Evolutionary conservation across 176 grass and related monocot genomes (phyloP).

Genomic region (Eleusine indica): DNA sequence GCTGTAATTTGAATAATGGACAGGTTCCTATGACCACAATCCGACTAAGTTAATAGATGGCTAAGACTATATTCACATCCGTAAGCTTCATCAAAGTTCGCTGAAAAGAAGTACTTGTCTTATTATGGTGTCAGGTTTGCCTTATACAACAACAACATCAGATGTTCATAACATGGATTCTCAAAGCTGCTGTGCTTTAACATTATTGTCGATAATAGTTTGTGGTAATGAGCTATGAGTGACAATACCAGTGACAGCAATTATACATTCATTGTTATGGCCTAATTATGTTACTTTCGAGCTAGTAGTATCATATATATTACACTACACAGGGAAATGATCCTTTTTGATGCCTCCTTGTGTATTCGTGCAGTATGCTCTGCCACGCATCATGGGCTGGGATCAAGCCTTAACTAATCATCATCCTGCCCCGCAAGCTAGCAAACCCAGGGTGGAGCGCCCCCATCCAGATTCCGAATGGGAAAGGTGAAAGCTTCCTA

Average conservation of each 20-base stretch:
- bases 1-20: neutral
- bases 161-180: neutral
- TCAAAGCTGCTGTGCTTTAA: neutral
- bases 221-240: neutral
- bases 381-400: slow-evolving; percentile 89
- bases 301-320: neutral
- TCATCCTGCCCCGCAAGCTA: slow-evolving; percentile 27
- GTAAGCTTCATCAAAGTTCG: slow-evolving; percentile 7
- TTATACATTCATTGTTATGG: neutral
- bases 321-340: neutral
- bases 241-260: too few relatives aligned
- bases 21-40: slow-evolving; percentile 5
- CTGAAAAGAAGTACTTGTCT: neutral
- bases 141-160: neutral
- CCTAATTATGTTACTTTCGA: neutral
- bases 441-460: slow-evolving; percentile 45
- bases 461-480: slow-evolving; percentile 65
- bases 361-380: slow-evolving; percentile 56
- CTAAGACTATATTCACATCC: neutral
- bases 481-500: slow-evolving; percentile 59
- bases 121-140: neutral
- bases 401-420: slow-evolving; percentile 49
- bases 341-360: neutral
- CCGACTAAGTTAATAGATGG: neutral
- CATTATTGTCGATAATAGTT: neutral